Base-by-base conservation (phyloP, 129 eudicot species). In the Smallanthus sonchifolius region DNA sequence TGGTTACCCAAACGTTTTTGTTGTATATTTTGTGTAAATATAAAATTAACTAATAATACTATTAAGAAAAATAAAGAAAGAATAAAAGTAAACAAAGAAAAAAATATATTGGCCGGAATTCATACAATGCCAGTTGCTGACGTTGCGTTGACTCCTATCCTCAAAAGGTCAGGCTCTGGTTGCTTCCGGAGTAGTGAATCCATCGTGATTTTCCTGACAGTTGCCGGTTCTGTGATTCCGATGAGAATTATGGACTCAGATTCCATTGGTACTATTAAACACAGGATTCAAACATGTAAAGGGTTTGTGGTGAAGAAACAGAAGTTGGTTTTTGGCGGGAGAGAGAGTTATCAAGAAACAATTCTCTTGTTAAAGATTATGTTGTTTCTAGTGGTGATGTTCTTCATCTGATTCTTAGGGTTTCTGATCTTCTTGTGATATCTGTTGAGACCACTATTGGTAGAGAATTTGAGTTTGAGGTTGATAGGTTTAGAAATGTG, bases 221-320 rank as follows among this genome's bases (percentile, higher is more conserved):
- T 85, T 7, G 86, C 83, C 43, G 88, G 90, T 76, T 85, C 85
- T 42, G 74, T 86, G 74, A 86, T 82, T 65, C 96, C 92, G 16
- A 78, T 86, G 84, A 74, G 87, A 35, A 82, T 87, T 16, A 80
- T 87, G 90, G 92, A 90, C 67, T 87, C 96, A 13, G 96, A 90
- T 83, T 87, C 92, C 44, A 83, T 90, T 61, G 92, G 81, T 19
- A 68, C 83, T 3, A 88, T 90, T 56, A 87, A 90, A 68, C 91
- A 85, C 5, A 85, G 87, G 88, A 81, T 90, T 60, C 92, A 90
- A 74, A 83, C 82, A 34, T 83, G 87, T 74, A 85, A 83, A 74
- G 96, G 96, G 73, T 85, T 84, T 77, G 88, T 87, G 65, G 87
- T 81, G 20, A 87, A 83, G 86, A 90, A 75, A 51, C 92, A 90